Conservation (phyloP, 1,139 yeast species). For the Taiozyma sp. region DNA sequence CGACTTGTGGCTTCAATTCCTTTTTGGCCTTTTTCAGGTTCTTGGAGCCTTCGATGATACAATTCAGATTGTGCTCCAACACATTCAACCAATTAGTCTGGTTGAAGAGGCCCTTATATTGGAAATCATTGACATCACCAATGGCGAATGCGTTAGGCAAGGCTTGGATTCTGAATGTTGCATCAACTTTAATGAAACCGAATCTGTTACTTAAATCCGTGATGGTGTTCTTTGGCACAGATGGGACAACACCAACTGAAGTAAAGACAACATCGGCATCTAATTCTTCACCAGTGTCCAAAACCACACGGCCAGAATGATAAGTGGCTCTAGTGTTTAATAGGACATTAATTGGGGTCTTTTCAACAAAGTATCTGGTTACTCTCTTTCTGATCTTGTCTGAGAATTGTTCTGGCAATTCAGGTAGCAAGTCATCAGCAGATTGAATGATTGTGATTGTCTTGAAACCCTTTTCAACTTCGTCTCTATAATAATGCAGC, state of each 20-base stretch:
- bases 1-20: not conserved
- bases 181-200: constrained; percentile 21
- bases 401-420: constrained; percentile 1
- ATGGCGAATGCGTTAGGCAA: constrained; percentile 22
- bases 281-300: constrained; percentile 2
- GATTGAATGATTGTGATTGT: constrained; percentile 20
- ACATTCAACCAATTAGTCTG: constrained; percentile 11
- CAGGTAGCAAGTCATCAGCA: constrained; percentile 8
- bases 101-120: constrained; percentile 14
- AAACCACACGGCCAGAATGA: not conserved
- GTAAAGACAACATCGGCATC: constrained; percentile 18
- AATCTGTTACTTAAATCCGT: constrained; percentile 11
- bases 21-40: not conserved
- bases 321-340: constrained; percentile 10
- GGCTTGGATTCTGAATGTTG: constrained; percentile 19
- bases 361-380: constrained; percentile 7
- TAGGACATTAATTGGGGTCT: constrained; percentile 8
- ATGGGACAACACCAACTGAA: constrained; percentile 22
- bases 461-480: constrained; percentile 11
- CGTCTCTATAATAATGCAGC: constrained; percentile 8
- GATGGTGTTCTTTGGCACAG: constrained; percentile 20
- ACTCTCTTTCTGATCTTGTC: constrained; percentile 4
- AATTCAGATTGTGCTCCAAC: constrained; percentile 9
- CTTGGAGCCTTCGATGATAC: not conserved
- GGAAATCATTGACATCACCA: constrained; percentile 25